Conservation (phyloP, 768 basidiomycete species). For the Termitomyces eurrhizus region DNA sequence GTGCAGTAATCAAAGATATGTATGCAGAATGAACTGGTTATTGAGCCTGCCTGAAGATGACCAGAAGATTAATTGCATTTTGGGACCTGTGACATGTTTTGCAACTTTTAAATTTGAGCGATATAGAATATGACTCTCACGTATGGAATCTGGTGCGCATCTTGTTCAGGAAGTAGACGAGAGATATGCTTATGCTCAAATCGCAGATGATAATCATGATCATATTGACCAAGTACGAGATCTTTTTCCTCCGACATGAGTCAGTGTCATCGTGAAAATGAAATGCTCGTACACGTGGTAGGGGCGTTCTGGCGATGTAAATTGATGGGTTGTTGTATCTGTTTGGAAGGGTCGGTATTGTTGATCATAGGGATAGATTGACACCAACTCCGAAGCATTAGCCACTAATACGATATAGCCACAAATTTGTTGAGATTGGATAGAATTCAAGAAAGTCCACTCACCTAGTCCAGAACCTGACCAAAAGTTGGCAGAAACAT, state of each 20-base stretch:
- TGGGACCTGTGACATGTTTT: not conserved
- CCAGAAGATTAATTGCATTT: not conserved
- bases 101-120: too few relatives aligned
- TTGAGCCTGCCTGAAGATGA: not conserved
- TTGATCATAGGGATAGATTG: not conserved
- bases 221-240: not conserved
- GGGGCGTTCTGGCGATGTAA: not conserved
- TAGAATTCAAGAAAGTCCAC: not conserved
- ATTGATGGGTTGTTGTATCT: not conserved
- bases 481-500: not conserved
- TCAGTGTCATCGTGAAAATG: not conserved
- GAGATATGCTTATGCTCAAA: not conserved
- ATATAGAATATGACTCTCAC: not conserved
- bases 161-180: not conserved
- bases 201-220: not conserved
- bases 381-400: not conserved
- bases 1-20: too few relatives aligned
- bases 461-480: not conserved
- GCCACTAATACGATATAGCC: not conserved
- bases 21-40: too few relatives aligned
- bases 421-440: not conserved
- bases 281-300: not conserved
- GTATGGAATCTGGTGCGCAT: not conserved
- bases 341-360: not conserved
- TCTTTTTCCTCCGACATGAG: not conserved